phyloP scores from a whole-genome alignment of 768 basidiomycete species.

The Mycena indigotica region DNA sequence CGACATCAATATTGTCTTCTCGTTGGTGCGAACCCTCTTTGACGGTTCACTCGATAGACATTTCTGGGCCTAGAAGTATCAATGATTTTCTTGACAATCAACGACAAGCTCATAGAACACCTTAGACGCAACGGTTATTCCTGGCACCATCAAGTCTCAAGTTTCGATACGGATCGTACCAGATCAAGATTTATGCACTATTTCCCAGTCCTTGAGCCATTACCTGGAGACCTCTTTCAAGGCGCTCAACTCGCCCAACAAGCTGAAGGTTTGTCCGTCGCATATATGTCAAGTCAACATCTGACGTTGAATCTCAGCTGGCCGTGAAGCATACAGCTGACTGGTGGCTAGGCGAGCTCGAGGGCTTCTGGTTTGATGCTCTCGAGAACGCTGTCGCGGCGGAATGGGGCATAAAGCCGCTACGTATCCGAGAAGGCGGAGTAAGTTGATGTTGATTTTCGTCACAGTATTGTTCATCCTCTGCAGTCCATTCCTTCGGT shows the following conservation, averaged over 20 bases:
- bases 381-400: conserved; percentile 80
- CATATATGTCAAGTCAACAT: neutral
- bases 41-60: conserved; percentile 82
- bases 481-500: conserved; percentile 88
- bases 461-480: conserved; percentile 3
- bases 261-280: conserved; percentile 55
- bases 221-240: conserved; percentile 64
- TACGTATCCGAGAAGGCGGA: conserved; percentile 92
- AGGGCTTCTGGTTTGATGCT: conserved; percentile 83
- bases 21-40: conserved; percentile 91
- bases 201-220: conserved; percentile 60
- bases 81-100: conserved; percentile 23
- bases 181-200: conserved; percentile 78
- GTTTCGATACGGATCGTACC: conserved; percentile 93
- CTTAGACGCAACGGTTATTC: conserved; percentile 86
- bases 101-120: neutral
- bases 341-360: conserved; percentile 94
- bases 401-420: conserved; percentile 85
- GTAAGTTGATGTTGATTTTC: conserved; percentile 45
- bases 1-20: conserved; percentile 64
- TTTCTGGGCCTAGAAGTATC: conserved; percentile 78
- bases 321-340: conserved; percentile 79
- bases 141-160: conserved; percentile 78
- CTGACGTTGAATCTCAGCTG: conserved; percentile 23
- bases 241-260: conserved; percentile 66